phyloP scores from a whole-genome alignment of 345 rosid species.

The Gossypium rotundifolium region DNA sequence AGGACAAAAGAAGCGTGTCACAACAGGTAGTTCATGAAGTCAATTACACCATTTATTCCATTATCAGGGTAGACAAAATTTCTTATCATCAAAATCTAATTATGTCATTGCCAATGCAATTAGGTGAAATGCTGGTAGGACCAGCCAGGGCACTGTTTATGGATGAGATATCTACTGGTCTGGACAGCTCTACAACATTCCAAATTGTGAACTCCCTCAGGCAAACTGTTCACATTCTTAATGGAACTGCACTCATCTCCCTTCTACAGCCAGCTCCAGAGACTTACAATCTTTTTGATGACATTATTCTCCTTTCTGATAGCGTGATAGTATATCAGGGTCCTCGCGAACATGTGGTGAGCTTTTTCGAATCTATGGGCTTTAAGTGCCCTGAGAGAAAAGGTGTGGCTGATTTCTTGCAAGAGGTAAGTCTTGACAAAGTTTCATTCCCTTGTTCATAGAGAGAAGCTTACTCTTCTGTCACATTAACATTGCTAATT shows the following conservation, averaged over 20 bases:
- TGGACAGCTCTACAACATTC: conserved; percentile 78
- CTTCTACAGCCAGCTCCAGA: conserved; percentile 88
- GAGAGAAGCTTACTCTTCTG: background rate
- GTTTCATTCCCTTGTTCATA: background rate
- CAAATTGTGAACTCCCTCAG: conserved; percentile 67
- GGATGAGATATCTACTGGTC: conserved; percentile 75
- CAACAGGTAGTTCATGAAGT: conserved; percentile 34
- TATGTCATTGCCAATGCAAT: background rate
- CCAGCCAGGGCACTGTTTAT: conserved; percentile 52
- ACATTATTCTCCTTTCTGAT: conserved; percentile 63
- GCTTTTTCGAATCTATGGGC: conserved; percentile 62
- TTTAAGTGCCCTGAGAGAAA: conserved; percentile 76
- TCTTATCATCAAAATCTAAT: conserved; percentile 7
- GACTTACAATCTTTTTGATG: conserved; percentile 69
- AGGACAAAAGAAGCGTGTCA: conserved; percentile 75
- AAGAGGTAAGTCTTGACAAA: conserved; percentile 44
- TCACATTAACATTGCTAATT: background rate
- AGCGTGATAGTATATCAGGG: conserved; percentile 75
- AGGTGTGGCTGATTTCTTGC: conserved; percentile 82
- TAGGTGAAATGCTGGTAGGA: conserved; percentile 76
- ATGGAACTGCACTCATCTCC: conserved; percentile 58
- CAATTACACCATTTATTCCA: background rate
- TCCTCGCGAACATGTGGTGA: conserved; percentile 49
- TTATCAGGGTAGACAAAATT: conserved; percentile 9
- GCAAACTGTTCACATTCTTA: conserved; percentile 51